phyloP scores from a whole-genome alignment of 495 filamentous ascomycete species.

The Cetradonia linearis region DNA sequence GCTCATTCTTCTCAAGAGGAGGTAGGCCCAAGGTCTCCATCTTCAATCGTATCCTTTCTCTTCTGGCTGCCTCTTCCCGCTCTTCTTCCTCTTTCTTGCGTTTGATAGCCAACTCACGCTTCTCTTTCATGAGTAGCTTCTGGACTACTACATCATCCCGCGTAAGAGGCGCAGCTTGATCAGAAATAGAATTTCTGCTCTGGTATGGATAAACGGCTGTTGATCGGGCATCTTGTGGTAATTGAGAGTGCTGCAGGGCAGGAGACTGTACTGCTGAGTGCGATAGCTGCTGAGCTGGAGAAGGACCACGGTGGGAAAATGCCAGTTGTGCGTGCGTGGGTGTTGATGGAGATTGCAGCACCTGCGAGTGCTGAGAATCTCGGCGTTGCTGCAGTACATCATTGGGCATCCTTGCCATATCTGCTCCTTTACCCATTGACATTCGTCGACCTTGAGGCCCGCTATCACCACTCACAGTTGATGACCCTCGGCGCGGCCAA shows the following conservation, averaged over 20 bases:
- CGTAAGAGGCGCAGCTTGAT: constrained; percentile 26
- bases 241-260: constrained; percentile 14
- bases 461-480: constrained; percentile 88
- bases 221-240: constrained; percentile 11
- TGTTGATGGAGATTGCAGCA: constrained; percentile 18
- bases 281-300: constrained; percentile 11
- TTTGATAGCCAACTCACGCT: constrained; percentile 63
- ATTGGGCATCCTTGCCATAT: constrained; percentile 37
- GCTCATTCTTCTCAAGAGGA: constrained; percentile 47
- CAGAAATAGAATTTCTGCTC: constrained; percentile 4
- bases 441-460: constrained; percentile 52
- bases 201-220: constrained; percentile 14
- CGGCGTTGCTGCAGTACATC: constrained; percentile 28
- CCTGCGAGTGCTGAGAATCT: constrained; percentile 21
- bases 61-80: constrained; percentile 63
- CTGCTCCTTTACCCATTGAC: constrained; percentile 42
- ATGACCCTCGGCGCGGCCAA: constrained; percentile 79
- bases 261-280: constrained; percentile 19
- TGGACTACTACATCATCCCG: constrained; percentile 55
- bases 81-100: constrained; percentile 74
- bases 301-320: constrained; percentile 6
- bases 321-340: constrained; percentile 5
- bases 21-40: constrained; percentile 65
- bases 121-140: constrained; percentile 77
- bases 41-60: constrained; percentile 75